Percentiles rank a stretch among this genome's conserved stretches.
These are phyloP conservation scores for Mortierella sp. DNA, from an alignment of 371 early-diverging fungal species.

Conservation along the genomic window DNA sequence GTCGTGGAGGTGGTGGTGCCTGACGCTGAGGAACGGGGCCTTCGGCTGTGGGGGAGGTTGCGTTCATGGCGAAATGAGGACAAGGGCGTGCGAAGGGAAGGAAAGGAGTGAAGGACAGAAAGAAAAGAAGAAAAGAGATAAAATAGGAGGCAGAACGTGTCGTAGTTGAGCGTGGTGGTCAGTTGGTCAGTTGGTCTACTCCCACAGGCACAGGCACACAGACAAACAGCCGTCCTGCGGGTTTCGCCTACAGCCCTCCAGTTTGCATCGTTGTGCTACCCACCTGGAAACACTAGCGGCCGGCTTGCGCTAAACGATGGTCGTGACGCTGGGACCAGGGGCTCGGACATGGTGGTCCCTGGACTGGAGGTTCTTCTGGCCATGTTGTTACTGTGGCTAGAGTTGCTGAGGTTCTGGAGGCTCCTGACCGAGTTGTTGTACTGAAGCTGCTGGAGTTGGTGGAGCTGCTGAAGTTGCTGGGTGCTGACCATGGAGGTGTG, in stretches of 20 bases:
- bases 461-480: conserved; percentile 10
- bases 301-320: conserved; percentile 23
- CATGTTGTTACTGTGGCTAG: conserved; percentile 8
- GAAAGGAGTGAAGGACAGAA: not conserved
- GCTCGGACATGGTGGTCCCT: conserved; percentile 17
- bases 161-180: not conserved
- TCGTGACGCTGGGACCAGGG: conserved; percentile 26
- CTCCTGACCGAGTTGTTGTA: conserved; percentile 22
- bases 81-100: not conserved
- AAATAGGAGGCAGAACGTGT: conserved; percentile 11
- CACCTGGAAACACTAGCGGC: conserved; percentile 4
- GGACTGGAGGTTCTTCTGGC: not conserved
- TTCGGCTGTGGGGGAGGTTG: conserved; percentile 14
- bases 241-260: too few species aligned
- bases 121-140: not conserved
- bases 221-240: too few species aligned
- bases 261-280: too few species aligned
- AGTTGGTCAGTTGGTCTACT: not conserved
- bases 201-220: too few species aligned
- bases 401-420: conserved; percentile 1
- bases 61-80: not conserved
- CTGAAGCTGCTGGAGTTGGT: conserved; percentile 6
- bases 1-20: conserved; percentile 50
- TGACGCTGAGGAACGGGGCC: conserved; percentile 46
- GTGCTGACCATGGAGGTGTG: conserved; percentile 11